phyloP scores from a whole-genome alignment of 306 rosid genomes.

The Sicyos baderoa region DNA sequence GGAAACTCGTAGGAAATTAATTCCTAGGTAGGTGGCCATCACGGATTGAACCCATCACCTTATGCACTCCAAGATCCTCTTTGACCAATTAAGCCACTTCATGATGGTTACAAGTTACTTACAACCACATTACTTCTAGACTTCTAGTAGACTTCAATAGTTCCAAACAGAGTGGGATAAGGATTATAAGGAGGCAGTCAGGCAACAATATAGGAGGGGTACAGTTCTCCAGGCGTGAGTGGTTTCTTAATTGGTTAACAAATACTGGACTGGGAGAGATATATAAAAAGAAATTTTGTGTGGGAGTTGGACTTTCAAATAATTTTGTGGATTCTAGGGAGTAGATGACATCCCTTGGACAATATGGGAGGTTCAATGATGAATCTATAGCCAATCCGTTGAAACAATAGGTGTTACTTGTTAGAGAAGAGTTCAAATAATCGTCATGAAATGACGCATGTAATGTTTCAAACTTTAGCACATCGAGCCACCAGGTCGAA shows the following conservation, averaged over 20 bases:
- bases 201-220: not conserved
- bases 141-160: not conserved
- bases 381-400: not conserved
- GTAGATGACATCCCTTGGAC: too few species aligned
- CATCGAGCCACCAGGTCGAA: too few species aligned
- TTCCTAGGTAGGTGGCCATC: too few species aligned
- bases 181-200: not conserved
- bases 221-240: not conserved
- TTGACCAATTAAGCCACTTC: too few species aligned
- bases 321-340: not conserved
- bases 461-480: not conserved
- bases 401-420: not conserved
- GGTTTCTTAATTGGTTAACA: not conserved
- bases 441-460: not conserved
- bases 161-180: not conserved
- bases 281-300: not conserved
- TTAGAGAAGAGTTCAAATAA: not conserved
- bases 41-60: too few species aligned
- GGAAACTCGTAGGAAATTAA: too few species aligned
- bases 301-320: too few species aligned
- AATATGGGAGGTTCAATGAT: not conserved
- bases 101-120: slow-evolving; percentile 1
- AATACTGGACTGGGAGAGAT: not conserved
- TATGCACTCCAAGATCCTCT: too few species aligned
- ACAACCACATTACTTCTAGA: not conserved